phyloP scores from a whole-genome alignment of 495 filamentous ascomycete species.

The Trichoderma erinaceum region DNA sequence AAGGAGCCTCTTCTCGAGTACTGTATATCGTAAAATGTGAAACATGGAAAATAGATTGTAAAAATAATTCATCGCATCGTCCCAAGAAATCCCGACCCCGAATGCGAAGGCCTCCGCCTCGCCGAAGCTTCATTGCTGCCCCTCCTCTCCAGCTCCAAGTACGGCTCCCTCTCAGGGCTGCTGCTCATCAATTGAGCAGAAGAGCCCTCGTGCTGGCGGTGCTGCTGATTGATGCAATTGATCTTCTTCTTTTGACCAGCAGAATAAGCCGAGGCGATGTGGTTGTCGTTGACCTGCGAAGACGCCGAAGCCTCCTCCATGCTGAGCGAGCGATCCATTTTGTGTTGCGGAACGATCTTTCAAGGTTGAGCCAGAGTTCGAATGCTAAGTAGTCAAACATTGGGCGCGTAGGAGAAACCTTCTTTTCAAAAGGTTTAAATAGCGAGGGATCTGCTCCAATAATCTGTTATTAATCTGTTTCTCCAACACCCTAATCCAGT shows the following conservation, averaged over 20 bases:
- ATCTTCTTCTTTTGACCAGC: not conserved
- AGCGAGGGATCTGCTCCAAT: no score
- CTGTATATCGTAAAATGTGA: not conserved
- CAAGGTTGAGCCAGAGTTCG: not conserved
- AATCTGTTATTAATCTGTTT: no score
- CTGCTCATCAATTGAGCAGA: not conserved
- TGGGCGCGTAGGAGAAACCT: not conserved
- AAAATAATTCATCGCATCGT: not conserved
- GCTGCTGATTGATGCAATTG: not conserved
- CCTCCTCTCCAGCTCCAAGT: not conserved
- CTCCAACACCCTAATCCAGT: not conserved
- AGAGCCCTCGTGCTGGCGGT: not conserved
- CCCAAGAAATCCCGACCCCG: constrained; percentile 5
- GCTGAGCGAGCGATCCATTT: not conserved
- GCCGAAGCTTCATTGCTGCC: constrained; percentile 1
- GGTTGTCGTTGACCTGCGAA: not conserved
- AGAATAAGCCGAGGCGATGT: not conserved
- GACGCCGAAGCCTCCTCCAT: not conserved
- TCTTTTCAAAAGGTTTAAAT: no score
- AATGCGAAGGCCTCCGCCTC: constrained; percentile 1
- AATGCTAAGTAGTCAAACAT: not conserved
- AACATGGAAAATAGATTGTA: not conserved
- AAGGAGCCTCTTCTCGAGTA: not conserved
- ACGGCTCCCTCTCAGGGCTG: not conserved
- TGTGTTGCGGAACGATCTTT: not conserved